Evolutionary conservation across 495 filamentous ascomycete genomes (phyloP), one percentile per base, ranked within the genome.

Genomic region (Neurospora discreta): DNA sequence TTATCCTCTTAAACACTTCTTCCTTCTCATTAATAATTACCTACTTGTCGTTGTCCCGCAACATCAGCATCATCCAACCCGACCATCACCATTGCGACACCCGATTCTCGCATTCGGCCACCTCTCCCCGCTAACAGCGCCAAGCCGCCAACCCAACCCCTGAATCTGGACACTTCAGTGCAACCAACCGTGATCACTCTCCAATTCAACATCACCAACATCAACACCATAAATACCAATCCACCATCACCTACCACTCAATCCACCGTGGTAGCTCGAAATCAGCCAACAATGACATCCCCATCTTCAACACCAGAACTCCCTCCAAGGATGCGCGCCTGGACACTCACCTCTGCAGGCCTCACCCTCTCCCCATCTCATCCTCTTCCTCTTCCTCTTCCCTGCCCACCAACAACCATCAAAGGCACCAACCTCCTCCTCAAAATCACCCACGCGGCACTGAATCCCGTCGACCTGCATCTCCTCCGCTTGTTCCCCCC

Each of bases 381-480:
- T 0, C 52, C 26, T 3, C 15, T 60, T 16, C n/a, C n/a, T n/a
- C n/a, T n/a, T n/a, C n/a, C n/a, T n/a, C n/a, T n/a, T n/a, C n/a
- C n/a, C n/a, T n/a, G n/a, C n/a, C n/a, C n/a, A n/a, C n/a, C 33
- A 36, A 5, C 10, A 16, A 70, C 9, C 8, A 68, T 9, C 68
- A 71, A 71, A 0, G 74, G 69, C 58, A 52, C 36, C 68, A 70
- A 76, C 71, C 46, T 85, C 67, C 79, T 84, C 18, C 70, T 86
- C 73, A 76, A 75, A 46, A 71, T 84, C 68, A 75, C 77, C 69
- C 76, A 85, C 72, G 79, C 80, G 9, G 72, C 83, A 10, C 77
- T 85, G 58, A 84, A 83, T 75, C 83, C 84, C 23, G 82, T 77
- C 52, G 80, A 78, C 36, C 74, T 82, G 9, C 75, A 81, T 42